Percentiles rank a stretch among this genome's conserved stretches.
Evolutionary conservation across 192 early-diverging fungal genomes (phyloP).

Genomic region (Backusella westeae): DNA sequence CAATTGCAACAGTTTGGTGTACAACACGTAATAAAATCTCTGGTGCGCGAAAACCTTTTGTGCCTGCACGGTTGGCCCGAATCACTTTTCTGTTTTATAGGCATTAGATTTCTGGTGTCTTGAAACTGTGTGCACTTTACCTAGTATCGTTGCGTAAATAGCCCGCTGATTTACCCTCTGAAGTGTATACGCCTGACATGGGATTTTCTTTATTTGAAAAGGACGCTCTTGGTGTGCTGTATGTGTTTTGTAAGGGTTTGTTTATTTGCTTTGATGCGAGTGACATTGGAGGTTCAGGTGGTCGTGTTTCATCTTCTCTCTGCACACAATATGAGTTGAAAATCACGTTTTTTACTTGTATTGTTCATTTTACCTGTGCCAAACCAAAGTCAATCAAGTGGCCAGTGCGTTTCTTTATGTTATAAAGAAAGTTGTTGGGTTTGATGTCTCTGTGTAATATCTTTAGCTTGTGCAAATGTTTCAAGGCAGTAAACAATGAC

Average conservation of each 20-base stretch:
- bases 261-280: not conserved
- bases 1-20: conserved; percentile 79
- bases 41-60: conserved; percentile 90
- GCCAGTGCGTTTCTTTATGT: conserved; percentile 63
- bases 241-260: not conserved
- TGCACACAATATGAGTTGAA: not conserved
- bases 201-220: not conserved
- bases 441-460: conserved; percentile 95
- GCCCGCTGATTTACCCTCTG: conserved; percentile 30
- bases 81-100: conserved; percentile 46
- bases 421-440: conserved; percentile 94
- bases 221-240: not conserved
- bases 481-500: conserved; percentile 67
- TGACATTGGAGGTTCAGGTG: not conserved
- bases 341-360: not conserved
- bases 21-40: conserved; percentile 84
- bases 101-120: not conserved
- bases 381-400: conserved; percentile 93
- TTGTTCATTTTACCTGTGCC: conserved; percentile 51
- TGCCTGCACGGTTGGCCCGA: conserved; percentile 85
- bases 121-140: conserved; percentile 22
- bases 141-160: conserved; percentile 52
- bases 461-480: conserved; percentile 62
- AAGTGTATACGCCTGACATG: not conserved
- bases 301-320: conserved; percentile 23